Percentiles rank a stretch among this genome's conserved stretches.
These are phyloP conservation scores for Zygoascus biomembranicola DNA, from an alignment of 805 yeast species.

Conservation along the genomic window DNA sequence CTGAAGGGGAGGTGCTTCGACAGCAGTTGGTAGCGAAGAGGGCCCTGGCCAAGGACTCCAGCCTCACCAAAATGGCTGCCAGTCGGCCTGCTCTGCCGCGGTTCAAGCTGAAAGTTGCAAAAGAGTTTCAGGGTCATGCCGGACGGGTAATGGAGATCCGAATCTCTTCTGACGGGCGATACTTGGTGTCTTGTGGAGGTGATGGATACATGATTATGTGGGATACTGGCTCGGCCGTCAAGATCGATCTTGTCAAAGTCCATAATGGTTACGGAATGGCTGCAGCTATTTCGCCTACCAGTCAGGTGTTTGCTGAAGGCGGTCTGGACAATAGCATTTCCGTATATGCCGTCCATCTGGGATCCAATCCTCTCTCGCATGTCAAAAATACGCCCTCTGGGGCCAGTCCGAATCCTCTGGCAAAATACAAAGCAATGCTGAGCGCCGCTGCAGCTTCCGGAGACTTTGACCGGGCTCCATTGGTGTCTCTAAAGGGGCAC, in stretches of 20 bases:
- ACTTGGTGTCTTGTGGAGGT: constrained; percentile 66
- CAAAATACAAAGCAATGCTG: neutral
- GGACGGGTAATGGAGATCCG: constrained; percentile 61
- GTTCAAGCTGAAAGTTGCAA: neutral
- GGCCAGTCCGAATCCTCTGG: neutral
- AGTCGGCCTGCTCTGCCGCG: constrained; percentile 10
- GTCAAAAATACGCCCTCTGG: neutral
- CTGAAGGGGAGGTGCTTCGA: constrained; percentile 11
- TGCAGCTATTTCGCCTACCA: constrained; percentile 64
- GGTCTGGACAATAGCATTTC: constrained; percentile 79
- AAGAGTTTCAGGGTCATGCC: constrained; percentile 49
- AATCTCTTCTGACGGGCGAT: constrained; percentile 59
- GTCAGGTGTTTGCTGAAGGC: constrained; percentile 63
- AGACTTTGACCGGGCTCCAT: constrained; percentile 28
- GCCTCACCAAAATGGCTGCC: constrained; percentile 4
- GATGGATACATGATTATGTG: constrained; percentile 81
- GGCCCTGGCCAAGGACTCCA: constrained; percentile 11
- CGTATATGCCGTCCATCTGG: constrained; percentile 37
- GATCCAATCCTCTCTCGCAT: constrained; percentile 5
- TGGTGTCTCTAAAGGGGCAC: constrained; percentile 66
- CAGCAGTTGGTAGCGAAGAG: constrained; percentile 5
- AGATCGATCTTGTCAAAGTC: constrained; percentile 59
- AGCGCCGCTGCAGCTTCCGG: neutral
- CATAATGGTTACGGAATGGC: constrained; percentile 74
- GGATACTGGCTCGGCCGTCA: constrained; percentile 69